These are phyloP conservation scores for Debaryomycetaceae sp. DNA, from an alignment of 1,139 yeast genomes.

Conservation along the genomic window DNA sequence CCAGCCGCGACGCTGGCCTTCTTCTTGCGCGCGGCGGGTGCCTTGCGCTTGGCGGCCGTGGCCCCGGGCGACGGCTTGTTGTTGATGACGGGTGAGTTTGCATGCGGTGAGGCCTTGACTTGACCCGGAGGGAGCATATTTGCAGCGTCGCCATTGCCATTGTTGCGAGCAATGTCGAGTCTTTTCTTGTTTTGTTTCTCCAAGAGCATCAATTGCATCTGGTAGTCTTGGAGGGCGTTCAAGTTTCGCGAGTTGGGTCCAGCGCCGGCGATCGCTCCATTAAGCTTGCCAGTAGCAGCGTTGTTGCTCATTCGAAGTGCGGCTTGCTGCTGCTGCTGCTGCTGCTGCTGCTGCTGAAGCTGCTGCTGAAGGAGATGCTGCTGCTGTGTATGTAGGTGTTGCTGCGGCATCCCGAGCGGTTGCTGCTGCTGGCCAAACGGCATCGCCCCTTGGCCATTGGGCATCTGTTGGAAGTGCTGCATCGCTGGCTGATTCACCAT, in stretches of 20 bases:
- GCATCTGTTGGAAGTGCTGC: constrained; percentile 14
- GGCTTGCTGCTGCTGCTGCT: constrained; percentile 6
- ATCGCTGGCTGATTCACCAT: constrained; percentile 11
- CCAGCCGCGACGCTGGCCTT: constrained; percentile 25
- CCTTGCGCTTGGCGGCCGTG: constrained; percentile 18
- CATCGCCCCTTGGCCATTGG: constrained; percentile 11
- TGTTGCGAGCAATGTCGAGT: constrained; percentile 45
- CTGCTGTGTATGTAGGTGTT: no score
- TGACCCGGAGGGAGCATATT: constrained; percentile 20
- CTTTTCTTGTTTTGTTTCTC: constrained; percentile 71
- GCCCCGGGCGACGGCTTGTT: constrained; percentile 35
- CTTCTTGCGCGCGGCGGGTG: constrained; percentile 28
- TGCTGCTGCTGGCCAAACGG: constrained; percentile 5
- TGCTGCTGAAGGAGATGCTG: constrained; percentile 7
- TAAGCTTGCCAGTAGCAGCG: constrained; percentile 6
- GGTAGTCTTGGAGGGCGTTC: constrained; percentile 65
- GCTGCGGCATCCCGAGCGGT: constrained; percentile 8
- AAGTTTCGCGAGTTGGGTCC: constrained; percentile 22
- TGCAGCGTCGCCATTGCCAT: constrained; percentile 10
- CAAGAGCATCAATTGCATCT: constrained; percentile 65
- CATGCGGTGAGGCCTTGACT: constrained; percentile 10
- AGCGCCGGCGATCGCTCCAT: background rate
- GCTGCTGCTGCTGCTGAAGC: constrained; percentile 6
- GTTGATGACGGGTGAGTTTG: constrained; percentile 29
- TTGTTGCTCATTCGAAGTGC: background rate